Percentiles rank a stretch among this genome's conserved stretches.
These are phyloP conservation scores for Nitzschia sp. DNA, from an alignment of 108 stramenopile genomes.

Conservation along the genomic window DNA sequence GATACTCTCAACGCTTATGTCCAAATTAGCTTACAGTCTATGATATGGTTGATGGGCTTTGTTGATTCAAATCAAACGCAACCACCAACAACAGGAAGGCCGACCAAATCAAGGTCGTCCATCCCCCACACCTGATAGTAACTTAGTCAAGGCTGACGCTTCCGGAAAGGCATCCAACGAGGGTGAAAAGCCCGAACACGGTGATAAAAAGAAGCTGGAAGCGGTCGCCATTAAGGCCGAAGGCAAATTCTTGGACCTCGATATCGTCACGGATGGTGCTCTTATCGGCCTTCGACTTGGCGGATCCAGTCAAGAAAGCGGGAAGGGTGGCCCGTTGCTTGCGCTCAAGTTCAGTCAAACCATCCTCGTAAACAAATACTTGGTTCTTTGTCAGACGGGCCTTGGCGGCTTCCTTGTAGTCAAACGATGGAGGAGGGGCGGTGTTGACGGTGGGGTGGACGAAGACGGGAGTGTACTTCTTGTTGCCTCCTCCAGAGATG, in stretches of 20 bases:
- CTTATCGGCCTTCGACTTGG: slow-evolving; percentile 42
- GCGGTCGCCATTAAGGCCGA: slow-evolving; percentile 42
- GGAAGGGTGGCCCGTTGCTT: slow-evolving; percentile 46
- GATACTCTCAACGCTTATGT: background rate
- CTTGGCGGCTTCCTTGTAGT: slow-evolving; percentile 50
- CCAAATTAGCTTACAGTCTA: slow-evolving; percentile 10
- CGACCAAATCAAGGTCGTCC: background rate
- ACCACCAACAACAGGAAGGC: no score
- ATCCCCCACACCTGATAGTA: no score
- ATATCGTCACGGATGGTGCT: slow-evolving; percentile 49
- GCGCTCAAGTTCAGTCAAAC: slow-evolving; percentile 58
- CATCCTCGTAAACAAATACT: slow-evolving; percentile 50
- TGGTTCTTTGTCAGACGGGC: slow-evolving; percentile 20
- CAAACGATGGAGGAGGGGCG: slow-evolving; percentile 29
- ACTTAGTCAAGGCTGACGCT: slow-evolving; percentile 30
- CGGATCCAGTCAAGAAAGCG: slow-evolving; percentile 58
- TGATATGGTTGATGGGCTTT: no score
- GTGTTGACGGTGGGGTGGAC: slow-evolving; percentile 37
- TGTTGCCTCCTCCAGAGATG: slow-evolving; percentile 37
- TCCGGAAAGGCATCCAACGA: slow-evolving; percentile 50
- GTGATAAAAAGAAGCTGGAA: slow-evolving; percentile 59
- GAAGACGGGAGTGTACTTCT: slow-evolving; percentile 23
- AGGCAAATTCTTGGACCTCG: slow-evolving; percentile 27
- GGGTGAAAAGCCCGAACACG: slow-evolving; percentile 49
- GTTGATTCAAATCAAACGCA: no score